Base-by-base conservation (phyloP, 345 rosid genomes). In the Physaria fendleri region DNA sequence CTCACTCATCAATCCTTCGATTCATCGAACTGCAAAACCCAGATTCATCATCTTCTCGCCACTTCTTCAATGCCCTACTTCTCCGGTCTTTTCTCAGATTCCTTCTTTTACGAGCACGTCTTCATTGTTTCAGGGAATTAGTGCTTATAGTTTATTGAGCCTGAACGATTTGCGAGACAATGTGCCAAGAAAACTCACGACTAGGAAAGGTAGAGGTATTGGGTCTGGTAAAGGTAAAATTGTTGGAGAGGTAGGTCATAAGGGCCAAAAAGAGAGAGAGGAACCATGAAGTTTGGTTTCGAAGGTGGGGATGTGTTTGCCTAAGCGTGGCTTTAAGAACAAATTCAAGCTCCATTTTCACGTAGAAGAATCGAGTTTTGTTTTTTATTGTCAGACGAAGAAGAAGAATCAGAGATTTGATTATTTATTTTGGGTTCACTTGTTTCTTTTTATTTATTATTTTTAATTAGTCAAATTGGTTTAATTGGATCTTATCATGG, bases 181-280 rank as follows among this genome's bases (percentile, higher is more conserved):
- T 32, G 73, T 87, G 20, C 95, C 97, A n/a, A 83, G 89, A 77
- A 93, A 93, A 80, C 89, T 81, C 69, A 87, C 78, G 79, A 89
- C 88, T 47, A 82, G 97, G 81, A 93, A 93, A 66, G 97, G 97
- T 2, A 82, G 99, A 63, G 99, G 99, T 15, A 93, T 89, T 69
- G 99, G 99, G 44, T 93, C 99, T 2, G 96, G 99, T 7, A 82
- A 89, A 66, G 97, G 97, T 17, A 89, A 93, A 79, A 93, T 97
- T 34, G 97, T 95, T 1, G 97, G 97, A 38, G 74, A 95, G n/a
- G n/a, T n/a, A 59, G 97, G 99, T 48, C 99, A 93, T 64, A 93
- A 93, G 76, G 97, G 97, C 0, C 99, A 93, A 79, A 89, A 77
- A n/a, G n/a, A 58, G 97, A 95, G 1, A 77, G 98, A 69, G 95